A percentile compares a stretch with the other conserved stretches of the same genome.
These are phyloP conservation scores for Ambrosia trifida DNA, from an alignment of 129 eudicot species.

Conservation along the genomic window DNA sequence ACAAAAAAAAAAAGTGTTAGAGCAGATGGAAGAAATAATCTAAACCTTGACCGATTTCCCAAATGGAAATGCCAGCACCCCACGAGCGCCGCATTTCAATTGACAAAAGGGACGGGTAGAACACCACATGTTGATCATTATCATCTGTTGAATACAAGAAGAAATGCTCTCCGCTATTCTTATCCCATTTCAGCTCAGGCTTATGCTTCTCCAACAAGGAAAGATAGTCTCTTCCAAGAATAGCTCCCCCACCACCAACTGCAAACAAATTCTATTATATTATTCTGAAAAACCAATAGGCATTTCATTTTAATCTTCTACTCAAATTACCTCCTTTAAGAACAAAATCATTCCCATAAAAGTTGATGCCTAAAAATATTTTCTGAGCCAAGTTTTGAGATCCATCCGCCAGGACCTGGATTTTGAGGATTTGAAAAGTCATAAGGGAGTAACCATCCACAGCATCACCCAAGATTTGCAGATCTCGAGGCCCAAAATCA, in stretches of 20 bases:
- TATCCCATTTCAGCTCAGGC: constrained; percentile 76
- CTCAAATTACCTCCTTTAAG: constrained; percentile 58
- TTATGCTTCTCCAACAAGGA: constrained; percentile 75
- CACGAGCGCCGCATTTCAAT: constrained; percentile 62
- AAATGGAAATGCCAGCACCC: constrained; percentile 86
- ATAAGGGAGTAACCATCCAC: constrained; percentile 98
- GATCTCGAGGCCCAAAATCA: constrained; percentile 93
- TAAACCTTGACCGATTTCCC: constrained; percentile 99
- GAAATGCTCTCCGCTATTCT: constrained; percentile 78
- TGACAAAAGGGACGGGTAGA: constrained; percentile 76
- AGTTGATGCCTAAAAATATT: constrained; percentile 86
- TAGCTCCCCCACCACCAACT: constrained; percentile 84
- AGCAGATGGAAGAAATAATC: constrained; percentile 75
- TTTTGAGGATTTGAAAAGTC: constrained; percentile 86
- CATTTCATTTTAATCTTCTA: neutral
- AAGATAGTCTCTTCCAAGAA: constrained; percentile 76
- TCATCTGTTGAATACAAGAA: constrained; percentile 60
- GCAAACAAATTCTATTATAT: constrained; percentile 11
- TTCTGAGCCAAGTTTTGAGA: constrained; percentile 49
- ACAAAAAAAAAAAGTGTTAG: constrained; percentile 23
- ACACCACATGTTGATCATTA: constrained; percentile 61
- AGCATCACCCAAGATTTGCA: constrained; percentile 51
- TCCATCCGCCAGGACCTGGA: constrained; percentile 63
- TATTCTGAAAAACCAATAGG: constrained; percentile 3
- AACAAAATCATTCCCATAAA: constrained; percentile 81